Evolutionary conservation across 257 asterid species (phyloP), one percentile per base, ranked within the genome.

Genomic region (Jacaranda mimosifolia): DNA sequence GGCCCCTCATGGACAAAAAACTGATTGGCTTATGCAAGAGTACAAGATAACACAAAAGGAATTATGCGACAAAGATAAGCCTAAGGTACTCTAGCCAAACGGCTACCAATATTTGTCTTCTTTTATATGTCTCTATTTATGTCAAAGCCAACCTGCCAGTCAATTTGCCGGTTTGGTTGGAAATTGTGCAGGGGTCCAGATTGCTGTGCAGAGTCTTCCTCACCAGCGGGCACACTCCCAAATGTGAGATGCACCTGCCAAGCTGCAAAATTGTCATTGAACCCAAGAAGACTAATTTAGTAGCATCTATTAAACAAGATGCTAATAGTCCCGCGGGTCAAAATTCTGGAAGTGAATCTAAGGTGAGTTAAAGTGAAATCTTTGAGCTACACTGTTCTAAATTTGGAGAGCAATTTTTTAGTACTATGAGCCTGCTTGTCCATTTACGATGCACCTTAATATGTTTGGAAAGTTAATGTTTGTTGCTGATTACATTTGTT

Each of bases 21-120:
- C 96, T 13, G 73, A 72, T 59, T 89, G 90, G 94, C 68, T 83
- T 65, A 91, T 91, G 92, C 94, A 84, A 26, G 94, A 91, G 74
- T 90, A 87, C 82, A 81, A 10, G 53, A 73, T 88, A 67, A 79
- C 84, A 13, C 82, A 66, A 13, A 73, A 76, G 46, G 85, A 80
- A 55, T 42, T 58, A 69, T n/a, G 35, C 36, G 80, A 57, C 26
- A 72, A 75, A 52, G 65, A 74, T 62, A 63, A 65, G 49, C 84
- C 63, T 46, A 82, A 89, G 92, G 97, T 92, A 88, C 67, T 32
- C 9, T 62, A 45, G 49, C 10, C 45, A 12, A 51, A 74, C 49
- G 45, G 4, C 49, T 73, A 48, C 43, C 51, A 26, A 46, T 53
- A 21, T 62, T 45, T 62, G 9, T 57, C 42, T 59, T 74, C 52